These are phyloP conservation scores for Hypholoma sublateritium DNA, from an alignment of 768 basidiomycete species.

Conservation along the genomic window DNA sequence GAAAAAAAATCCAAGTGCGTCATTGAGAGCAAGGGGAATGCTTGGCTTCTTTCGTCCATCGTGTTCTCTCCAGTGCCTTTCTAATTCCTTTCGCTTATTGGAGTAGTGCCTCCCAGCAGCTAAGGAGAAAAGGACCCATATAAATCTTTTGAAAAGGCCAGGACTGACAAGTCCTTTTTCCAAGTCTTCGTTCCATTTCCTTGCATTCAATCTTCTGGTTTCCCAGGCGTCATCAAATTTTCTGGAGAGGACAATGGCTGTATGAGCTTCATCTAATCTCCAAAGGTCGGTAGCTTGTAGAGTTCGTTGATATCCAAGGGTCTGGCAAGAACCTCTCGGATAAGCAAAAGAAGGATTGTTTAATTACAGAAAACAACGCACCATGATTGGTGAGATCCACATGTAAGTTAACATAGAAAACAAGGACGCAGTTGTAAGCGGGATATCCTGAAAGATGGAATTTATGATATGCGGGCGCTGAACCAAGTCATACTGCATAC, in stretches of 20 bases:
- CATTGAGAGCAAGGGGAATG: slow-evolving; percentile 60
- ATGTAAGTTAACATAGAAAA: slow-evolving; percentile 61
- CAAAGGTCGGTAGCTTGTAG: slow-evolving; percentile 76
- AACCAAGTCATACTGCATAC: slow-evolving; percentile 22
- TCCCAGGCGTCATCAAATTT: slow-evolving; percentile 58
- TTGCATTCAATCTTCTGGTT: slow-evolving; percentile 44
- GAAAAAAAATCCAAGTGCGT: slow-evolving; percentile 55
- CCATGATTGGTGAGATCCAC: slow-evolving; percentile 67
- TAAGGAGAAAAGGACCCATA: slow-evolving; percentile 42
- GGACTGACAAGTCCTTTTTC: slow-evolving; percentile 45
- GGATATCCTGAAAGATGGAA: slow-evolving; percentile 41
- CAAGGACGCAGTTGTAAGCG: slow-evolving; percentile 56
- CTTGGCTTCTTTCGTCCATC: slow-evolving; percentile 49
- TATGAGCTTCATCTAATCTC: slow-evolving; percentile 54
- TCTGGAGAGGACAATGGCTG: slow-evolving; percentile 48
- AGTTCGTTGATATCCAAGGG: slow-evolving; percentile 68
- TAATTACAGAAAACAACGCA: slow-evolving; percentile 12
- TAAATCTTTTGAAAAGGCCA: slow-evolving; percentile 30
- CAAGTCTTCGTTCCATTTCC: slow-evolving; percentile 56
- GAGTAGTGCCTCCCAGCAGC: slow-evolving; percentile 21
- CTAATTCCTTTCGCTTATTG: slow-evolving; percentile 27
- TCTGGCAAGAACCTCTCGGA: slow-evolving; percentile 26
- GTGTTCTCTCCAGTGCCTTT: slow-evolving; percentile 43
- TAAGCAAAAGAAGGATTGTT: background rate
- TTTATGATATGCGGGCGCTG: background rate